Evolutionary conservation across 1,139 yeast species (phyloP).

Genomic region (Kazachstania sp.): DNA sequence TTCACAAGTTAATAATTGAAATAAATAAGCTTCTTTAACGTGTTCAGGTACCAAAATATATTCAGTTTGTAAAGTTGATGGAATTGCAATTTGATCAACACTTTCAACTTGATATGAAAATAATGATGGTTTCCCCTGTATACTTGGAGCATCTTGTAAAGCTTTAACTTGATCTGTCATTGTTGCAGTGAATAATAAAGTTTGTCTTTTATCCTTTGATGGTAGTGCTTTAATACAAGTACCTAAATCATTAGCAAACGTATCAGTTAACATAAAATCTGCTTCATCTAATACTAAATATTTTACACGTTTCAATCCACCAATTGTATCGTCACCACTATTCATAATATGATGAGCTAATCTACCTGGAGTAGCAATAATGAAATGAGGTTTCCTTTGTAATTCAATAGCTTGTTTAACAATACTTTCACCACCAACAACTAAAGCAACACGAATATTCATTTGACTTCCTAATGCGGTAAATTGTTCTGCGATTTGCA

Average conservation of each 20-base stretch:
- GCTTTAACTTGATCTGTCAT: slow-evolving; percentile 87
- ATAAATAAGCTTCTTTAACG: slow-evolving; percentile 83
- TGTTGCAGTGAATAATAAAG: slow-evolving; percentile 89
- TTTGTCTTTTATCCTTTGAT: slow-evolving; percentile 63
- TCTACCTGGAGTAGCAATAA: slow-evolving; percentile 96
- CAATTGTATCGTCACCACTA: slow-evolving; percentile 82
- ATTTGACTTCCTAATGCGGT: slow-evolving; percentile 84
- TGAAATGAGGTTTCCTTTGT: slow-evolving; percentile 82
- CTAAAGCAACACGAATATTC: slow-evolving; percentile 70
- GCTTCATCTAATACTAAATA: slow-evolving; percentile 93
- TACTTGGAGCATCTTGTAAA: slow-evolving; percentile 58
- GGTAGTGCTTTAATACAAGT: slow-evolving; percentile 70
- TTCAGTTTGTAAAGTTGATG: slow-evolving; percentile 55
- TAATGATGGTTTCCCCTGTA: slow-evolving; percentile 55
- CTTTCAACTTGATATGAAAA: slow-evolving; percentile 77
- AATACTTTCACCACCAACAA: slow-evolving; percentile 95
- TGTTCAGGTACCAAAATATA: slow-evolving; percentile 62
- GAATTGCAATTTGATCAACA: slow-evolving; percentile 65
- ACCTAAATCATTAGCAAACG: slow-evolving; percentile 72
- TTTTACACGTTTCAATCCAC: slow-evolving; percentile 68
- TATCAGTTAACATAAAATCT: slow-evolving; percentile 75
- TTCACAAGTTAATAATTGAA: slow-evolving; percentile 54
- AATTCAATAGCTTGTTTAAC: slow-evolving; percentile 75
- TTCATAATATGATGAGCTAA: slow-evolving; percentile 84
- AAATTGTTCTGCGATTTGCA: slow-evolving; percentile 95